Evolutionary conservation across 2,329 filamentous ascomycete genomes (phyloP).

Genomic region (Zymoseptoria ardabiliae): DNA sequence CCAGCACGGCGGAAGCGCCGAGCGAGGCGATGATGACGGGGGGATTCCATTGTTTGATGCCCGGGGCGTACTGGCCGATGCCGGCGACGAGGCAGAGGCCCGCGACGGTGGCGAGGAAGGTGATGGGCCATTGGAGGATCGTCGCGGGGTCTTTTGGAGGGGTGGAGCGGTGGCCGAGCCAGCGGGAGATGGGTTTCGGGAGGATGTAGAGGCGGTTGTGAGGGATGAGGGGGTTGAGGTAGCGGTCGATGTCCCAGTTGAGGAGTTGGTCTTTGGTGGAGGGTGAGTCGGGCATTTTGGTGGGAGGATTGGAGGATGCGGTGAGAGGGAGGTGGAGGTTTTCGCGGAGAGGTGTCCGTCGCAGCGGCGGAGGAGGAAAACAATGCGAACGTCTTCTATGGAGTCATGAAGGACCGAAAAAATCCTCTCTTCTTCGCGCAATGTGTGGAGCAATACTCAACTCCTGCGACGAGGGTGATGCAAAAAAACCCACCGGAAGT

Average conservation of each 20-base stretch:
- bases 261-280: slow-evolving; percentile 11
- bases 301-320: background rate
- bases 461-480: background rate
- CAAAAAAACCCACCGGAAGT: background rate
- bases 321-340: background rate
- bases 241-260: slow-evolving; percentile 69
- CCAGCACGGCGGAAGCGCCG: slow-evolving; percentile 42
- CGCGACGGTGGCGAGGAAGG: slow-evolving; percentile 38
- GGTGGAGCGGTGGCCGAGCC: slow-evolving; percentile 46
- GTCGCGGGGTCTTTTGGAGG: slow-evolving; percentile 35
- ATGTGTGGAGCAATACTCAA: background rate
- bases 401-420: background rate
- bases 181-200: slow-evolving; percentile 59
- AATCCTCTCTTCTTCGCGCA: background rate
- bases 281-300: background rate
- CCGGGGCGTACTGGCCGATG: slow-evolving; percentile 35
- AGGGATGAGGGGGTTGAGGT: slow-evolving; percentile 64
- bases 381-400: background rate
- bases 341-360: background rate
- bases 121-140: slow-evolving; percentile 36
- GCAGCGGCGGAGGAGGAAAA: background rate
- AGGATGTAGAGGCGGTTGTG: slow-evolving; percentile 56
- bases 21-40: slow-evolving; percentile 38
- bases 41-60: slow-evolving; percentile 33
- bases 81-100: slow-evolving; percentile 38